Evolutionary conservation across 225 moss, liverwort and hornwort genomes (phyloP), one percentile per base, ranked within the genome.

Genomic region (Bryoerythrophyllum caledonicum): DNA sequence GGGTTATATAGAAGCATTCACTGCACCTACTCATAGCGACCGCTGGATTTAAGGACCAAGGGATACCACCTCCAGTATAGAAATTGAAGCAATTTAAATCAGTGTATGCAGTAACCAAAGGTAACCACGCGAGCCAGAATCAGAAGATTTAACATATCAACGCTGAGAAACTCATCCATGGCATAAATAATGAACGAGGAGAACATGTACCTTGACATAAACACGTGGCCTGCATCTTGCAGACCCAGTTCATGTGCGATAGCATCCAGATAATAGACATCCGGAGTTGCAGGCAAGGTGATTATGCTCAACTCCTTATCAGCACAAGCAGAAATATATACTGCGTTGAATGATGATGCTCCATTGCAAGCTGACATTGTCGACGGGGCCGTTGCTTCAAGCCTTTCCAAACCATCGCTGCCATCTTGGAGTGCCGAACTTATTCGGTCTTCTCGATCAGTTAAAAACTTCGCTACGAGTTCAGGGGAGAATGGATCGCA

Each of bases 211-310:
- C 95, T 93, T 49, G 99, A 90, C 30, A 95, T 67, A 38, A 92
- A 84, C 65, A 99, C 85, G 81, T 85, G 90, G 37, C 89, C 89
- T 68, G 91, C 91, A 83, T 91, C 88, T 82, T 83, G 78, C 60
- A 85, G 76, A 79, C 84, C 91, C 59, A 99, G 84, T 79, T 81
- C 81, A 60, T 78, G 81, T 35, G 95, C 99, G 70, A 99, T 82
- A 58, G 84, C 75, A 73, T 99, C 95, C 83, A 99, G 61, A 65
- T 93, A 93, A 74, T 93, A 99, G 43, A 79, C 71, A 34, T 87
- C 86, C 28, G 83, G 63, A 71, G 69, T 30, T 62, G 92, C 80
- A 61, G 77, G 80, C 57, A 93, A 60, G 68, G 72, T 58, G 67
- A 84, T 68, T 20, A 80, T 76, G 55, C 51, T 78, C 14, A 88